Evolutionary conservation across 2,329 filamentous ascomycete species (phyloP).

Genomic region (Colletotrichum sp.): DNA sequence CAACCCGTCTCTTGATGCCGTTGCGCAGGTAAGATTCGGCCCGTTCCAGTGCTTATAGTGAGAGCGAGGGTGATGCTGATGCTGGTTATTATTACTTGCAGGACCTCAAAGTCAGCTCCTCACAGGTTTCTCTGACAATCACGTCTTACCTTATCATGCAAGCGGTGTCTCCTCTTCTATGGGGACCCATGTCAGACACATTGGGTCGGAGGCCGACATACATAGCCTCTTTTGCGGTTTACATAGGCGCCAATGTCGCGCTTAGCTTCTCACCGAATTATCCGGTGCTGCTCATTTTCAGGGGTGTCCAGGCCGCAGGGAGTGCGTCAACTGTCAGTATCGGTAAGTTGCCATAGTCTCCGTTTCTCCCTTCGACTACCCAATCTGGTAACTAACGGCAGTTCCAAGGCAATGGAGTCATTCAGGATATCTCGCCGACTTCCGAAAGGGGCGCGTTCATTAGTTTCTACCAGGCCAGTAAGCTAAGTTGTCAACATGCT

Average conservation of each 20-base stretch:
- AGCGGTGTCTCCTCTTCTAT: slow-evolving; percentile 53
- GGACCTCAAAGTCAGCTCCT: slow-evolving; percentile 33
- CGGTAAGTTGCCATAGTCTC: slow-evolving; percentile 30
- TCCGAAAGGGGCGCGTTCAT: slow-evolving; percentile 35
- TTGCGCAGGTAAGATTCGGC: slow-evolving; percentile 33
- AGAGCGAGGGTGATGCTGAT: background rate
- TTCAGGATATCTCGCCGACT: slow-evolving; percentile 34
- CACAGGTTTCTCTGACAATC: slow-evolving; percentile 43
- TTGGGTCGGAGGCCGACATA: slow-evolving; percentile 50
- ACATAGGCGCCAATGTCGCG: slow-evolving; percentile 49
- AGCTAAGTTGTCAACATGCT: background rate
- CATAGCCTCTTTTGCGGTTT: slow-evolving; percentile 50
- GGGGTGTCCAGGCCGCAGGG: slow-evolving; percentile 52
- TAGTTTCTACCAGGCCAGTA: slow-evolving; percentile 36
- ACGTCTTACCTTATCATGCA: slow-evolving; percentile 56
- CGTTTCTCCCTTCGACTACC: background rate
- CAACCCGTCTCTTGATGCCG: slow-evolving; percentile 46
- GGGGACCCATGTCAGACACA: slow-evolving; percentile 52
- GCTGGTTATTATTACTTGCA: background rate
- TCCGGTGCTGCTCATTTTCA: slow-evolving; percentile 45
- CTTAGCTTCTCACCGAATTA: slow-evolving; percentile 50
- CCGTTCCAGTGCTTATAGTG: background rate
- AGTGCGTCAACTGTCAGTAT: slow-evolving; percentile 54
- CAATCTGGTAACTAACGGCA: background rate
- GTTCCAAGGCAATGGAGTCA: slow-evolving; percentile 28